Conservation (phyloP, 345 rosid genomes). For the Dovyalis caffra region DNA sequence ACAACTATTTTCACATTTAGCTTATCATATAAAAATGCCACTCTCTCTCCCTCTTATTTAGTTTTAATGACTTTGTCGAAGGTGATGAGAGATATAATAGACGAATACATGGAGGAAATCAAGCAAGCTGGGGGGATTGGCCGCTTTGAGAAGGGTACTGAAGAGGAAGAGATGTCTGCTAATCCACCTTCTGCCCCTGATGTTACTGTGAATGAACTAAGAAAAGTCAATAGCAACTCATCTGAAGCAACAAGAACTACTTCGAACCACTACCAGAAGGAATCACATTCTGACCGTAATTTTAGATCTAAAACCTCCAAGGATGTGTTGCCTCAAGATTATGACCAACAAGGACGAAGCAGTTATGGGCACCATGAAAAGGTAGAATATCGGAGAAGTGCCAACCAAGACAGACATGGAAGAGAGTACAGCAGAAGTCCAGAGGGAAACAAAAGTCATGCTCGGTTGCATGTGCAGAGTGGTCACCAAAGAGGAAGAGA, state of each 20-base stretch:
- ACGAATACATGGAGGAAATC: constrained; percentile 77
- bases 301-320: constrained; percentile 27
- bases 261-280: constrained; percentile 27
- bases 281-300: constrained; percentile 26
- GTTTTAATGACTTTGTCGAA: constrained; percentile 19
- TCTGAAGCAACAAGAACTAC: constrained; percentile 23
- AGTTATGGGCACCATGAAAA: constrained; percentile 29
- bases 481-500: constrained; percentile 33
- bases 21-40: background rate
- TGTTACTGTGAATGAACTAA: constrained; percentile 14
- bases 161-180: constrained; percentile 34
- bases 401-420: constrained; percentile 12
- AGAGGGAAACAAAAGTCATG: constrained; percentile 18
- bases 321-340: constrained; percentile 26
- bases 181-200: constrained; percentile 22
- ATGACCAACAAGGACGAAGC: constrained; percentile 30
- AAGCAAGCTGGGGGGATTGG: constrained; percentile 91
- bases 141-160: constrained; percentile 58
- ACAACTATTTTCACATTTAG: background rate
- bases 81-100: constrained; percentile 87
- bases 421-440: constrained; percentile 13
- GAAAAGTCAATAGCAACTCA: constrained; percentile 18
- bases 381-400: constrained; percentile 19
- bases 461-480: constrained; percentile 30
- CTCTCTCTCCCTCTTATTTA: constrained; percentile 1